Percentiles rank a stretch among this genome's conserved stretches.
These are phyloP conservation scores for Chaetomiaceae sp. DNA, from an alignment of 2,329 filamentous ascomycete species.

Conservation along the genomic window DNA sequence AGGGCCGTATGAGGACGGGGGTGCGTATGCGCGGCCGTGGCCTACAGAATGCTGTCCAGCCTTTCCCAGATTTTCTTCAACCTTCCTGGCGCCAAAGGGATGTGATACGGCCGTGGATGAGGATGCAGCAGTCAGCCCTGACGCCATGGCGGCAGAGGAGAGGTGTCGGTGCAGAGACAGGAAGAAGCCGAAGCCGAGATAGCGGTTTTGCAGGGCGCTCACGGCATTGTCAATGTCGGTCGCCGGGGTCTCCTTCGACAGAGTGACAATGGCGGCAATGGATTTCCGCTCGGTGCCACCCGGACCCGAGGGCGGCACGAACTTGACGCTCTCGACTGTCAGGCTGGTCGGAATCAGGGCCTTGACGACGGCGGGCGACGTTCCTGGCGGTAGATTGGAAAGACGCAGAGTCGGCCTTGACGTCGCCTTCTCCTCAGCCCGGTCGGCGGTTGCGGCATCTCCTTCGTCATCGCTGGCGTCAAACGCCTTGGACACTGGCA, in stretches of 20 bases:
- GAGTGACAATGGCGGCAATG: conserved; percentile 69
- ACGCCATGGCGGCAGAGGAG: conserved; percentile 64
- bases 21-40: conserved; percentile 63
- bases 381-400: conserved; percentile 54
- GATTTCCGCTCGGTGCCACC: conserved; percentile 60
- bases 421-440: conserved; percentile 52
- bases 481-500: conserved; percentile 65
- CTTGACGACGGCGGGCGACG: conserved; percentile 54
- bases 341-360: conserved; percentile 54
- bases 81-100: conserved; percentile 71
- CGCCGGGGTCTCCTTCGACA: conserved; percentile 73
- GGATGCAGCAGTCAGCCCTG: conserved; percentile 33
- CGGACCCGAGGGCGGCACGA: conserved; percentile 51
- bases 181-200: conserved; percentile 79
- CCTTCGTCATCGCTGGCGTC: conserved; percentile 59
- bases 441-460: conserved; percentile 36
- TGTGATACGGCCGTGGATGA: conserved; percentile 45
- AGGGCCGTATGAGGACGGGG: conserved; percentile 61
- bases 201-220: conserved; percentile 71
- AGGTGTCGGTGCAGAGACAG: conserved; percentile 75
- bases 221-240: conserved; percentile 78
- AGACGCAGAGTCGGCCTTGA: conserved; percentile 58
- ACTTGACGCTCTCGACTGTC: conserved; percentile 65
- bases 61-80: conserved; percentile 38
- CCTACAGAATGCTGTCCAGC: conserved; percentile 32